These are phyloP conservation scores for Phtheirospermum japonicum DNA, from an alignment of 257 asterid genomes.

Conservation along the genomic window DNA sequence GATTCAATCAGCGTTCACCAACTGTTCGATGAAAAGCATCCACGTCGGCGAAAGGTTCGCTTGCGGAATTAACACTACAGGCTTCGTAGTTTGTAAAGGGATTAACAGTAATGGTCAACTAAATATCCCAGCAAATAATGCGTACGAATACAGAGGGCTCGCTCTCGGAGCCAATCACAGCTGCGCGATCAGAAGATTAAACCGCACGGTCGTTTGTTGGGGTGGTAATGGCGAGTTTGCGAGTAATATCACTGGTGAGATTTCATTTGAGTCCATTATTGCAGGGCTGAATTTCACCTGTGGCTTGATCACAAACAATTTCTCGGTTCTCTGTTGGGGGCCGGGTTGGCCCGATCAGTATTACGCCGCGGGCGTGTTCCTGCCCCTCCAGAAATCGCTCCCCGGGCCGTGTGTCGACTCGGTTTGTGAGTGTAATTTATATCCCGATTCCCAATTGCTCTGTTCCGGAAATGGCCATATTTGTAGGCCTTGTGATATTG, in stretches of 20 bases:
- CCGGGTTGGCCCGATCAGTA: slow-evolving; percentile 55
- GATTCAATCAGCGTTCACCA: slow-evolving; percentile 45
- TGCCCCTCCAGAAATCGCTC: slow-evolving; percentile 56
- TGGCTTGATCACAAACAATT: slow-evolving; percentile 59
- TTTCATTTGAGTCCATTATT: slow-evolving; percentile 63
- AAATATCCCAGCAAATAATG: slow-evolving; percentile 43
- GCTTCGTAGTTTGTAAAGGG: slow-evolving; percentile 61
- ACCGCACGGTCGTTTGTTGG: slow-evolving; percentile 76
- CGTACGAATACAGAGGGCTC: slow-evolving; percentile 38
- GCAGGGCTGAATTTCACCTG: slow-evolving; percentile 74
- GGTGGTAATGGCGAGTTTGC: slow-evolving; percentile 47
- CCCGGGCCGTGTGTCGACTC: slow-evolving; percentile 68
- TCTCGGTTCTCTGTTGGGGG: slow-evolving; percentile 82
- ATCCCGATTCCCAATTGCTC: slow-evolving; percentile 56
- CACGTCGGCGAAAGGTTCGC: slow-evolving; percentile 63
- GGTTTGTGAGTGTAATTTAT: slow-evolving; percentile 56
- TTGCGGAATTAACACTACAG: slow-evolving; percentile 53
- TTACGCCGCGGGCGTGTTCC: slow-evolving; percentile 36
- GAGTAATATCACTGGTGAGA: slow-evolving; percentile 27
- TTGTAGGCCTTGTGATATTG: slow-evolving; percentile 64
- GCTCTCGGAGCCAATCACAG: slow-evolving; percentile 65
- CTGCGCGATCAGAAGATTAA: slow-evolving; percentile 57
- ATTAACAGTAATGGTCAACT: slow-evolving; percentile 51
- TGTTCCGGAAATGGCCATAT: slow-evolving; percentile 75
- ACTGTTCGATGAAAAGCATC: slow-evolving; percentile 50